Evolutionary conservation across 108 stramenopile genomes (phyloP), one percentile per base, ranked within the genome.

Genomic region (Nannochloropsis oceanica): DNA sequence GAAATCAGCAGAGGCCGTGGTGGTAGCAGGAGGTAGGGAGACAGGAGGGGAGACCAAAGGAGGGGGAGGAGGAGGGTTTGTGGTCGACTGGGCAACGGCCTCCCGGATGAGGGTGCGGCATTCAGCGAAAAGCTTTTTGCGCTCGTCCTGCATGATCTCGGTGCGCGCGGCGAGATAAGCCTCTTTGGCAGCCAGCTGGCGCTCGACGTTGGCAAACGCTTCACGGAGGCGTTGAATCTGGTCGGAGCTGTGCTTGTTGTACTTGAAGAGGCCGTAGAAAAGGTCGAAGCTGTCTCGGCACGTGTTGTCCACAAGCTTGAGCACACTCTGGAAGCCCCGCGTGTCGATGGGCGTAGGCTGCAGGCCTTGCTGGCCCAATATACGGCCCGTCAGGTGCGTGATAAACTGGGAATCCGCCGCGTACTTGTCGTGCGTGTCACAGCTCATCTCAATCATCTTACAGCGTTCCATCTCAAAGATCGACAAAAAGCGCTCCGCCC

Each of bases 401-500:
- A 99, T 95, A 84, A 99, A 99, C 90, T 99, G 98, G 80, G 94
- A 94, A 86, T 98, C 97, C 26, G 97, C 97, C 26, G 97, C 95
- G 88, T 94, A 96, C 79, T 89, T 94, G 88, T 99, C 98, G 84
- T 99, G 98, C 25, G 94, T 91, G 85, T 93, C 93, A 88, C 96
- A 97, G 44, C 94, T 93, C 94, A 99, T 92, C 27, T 96, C 93
- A n/a, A 97, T 93, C 96, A 98, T 98, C n/a, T 93, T 91, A 91
- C 98, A 99, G 13, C 97, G 94, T 89, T 96, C 98, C 91, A 94
- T 93, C 92, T 98, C 97, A 94, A 96, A 99, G 85, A 99, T 96
- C 84, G 92, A 88, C 43, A 99, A 87, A 90, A 97, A 99, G 80
- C 95, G 92, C 80, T 97, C 97, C 59, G 95, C 92, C 12, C 96